Conservation (phyloP, 2,329 filamentous ascomycete genomes). For the Colletotrichum destructivum region DNA sequence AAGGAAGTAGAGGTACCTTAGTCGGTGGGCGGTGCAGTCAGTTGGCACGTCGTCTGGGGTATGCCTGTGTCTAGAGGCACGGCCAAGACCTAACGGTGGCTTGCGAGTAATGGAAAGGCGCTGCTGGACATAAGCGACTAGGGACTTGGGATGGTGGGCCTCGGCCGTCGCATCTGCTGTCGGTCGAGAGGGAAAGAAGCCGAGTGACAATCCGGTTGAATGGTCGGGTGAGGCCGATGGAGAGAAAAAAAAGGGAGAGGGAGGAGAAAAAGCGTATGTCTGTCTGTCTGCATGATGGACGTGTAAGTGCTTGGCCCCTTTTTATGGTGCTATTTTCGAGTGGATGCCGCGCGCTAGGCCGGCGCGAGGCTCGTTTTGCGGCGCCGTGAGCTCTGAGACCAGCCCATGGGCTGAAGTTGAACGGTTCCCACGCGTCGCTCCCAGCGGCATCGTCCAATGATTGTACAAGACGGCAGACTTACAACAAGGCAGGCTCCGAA, state of each 20-base stretch:
- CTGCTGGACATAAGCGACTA: slow-evolving; percentile 43
- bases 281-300: slow-evolving; percentile 26
- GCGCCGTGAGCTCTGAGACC: slow-evolving; percentile 39
- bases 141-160: slow-evolving; percentile 41
- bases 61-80: slow-evolving; percentile 40
- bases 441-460: slow-evolving; percentile 17
- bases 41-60: slow-evolving; percentile 42
- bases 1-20: slow-evolving; percentile 39
- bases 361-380: slow-evolving; percentile 30
- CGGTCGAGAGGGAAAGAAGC: slow-evolving; percentile 32
- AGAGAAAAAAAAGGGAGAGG: slow-evolving; percentile 11
- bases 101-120: slow-evolving; percentile 43
- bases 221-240: background rate
- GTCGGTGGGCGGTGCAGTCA: slow-evolving; percentile 31
- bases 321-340: slow-evolving; percentile 35
- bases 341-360: slow-evolving; percentile 40
- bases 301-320: slow-evolving; percentile 32
- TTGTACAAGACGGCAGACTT: slow-evolving; percentile 29
- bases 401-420: slow-evolving; percentile 21
- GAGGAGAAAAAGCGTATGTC: background rate
- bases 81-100: slow-evolving; percentile 40
- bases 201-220: slow-evolving; percentile 23
- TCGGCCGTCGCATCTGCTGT: slow-evolving; percentile 38
- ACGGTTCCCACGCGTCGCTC: slow-evolving; percentile 25
- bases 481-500: slow-evolving; percentile 17